phyloP scores from a whole-genome alignment of 2,329 filamentous ascomycete genomes.

The Epichloe elymi region DNA sequence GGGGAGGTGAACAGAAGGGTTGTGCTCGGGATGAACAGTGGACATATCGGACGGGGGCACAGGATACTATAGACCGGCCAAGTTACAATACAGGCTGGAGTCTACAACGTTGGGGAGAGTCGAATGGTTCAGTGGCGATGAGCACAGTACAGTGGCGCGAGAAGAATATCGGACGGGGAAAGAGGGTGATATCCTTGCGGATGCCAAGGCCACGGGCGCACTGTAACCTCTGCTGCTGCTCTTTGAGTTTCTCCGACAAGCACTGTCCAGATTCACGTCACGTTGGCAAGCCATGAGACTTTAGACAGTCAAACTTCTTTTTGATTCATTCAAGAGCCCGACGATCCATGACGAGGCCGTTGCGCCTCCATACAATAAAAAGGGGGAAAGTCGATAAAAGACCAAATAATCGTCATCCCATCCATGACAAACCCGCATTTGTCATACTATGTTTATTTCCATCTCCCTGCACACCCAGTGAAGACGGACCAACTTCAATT shows the following conservation, averaged over 20 bases:
- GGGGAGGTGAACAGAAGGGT: too few relatives aligned
- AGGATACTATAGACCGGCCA: too few relatives aligned
- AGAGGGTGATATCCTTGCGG: too few relatives aligned
- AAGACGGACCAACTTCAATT: slow-evolving; percentile 9
- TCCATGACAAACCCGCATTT: not conserved
- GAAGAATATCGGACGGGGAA: too few relatives aligned
- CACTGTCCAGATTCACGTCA: not conserved
- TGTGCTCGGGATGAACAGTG: too few relatives aligned
- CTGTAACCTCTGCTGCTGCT: not conserved
- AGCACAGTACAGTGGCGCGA: too few relatives aligned
- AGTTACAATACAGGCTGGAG: too few relatives aligned
- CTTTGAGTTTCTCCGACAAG: not conserved
- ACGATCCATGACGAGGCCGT: slow-evolving; percentile 21
- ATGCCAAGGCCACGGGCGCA: too few relatives aligned
- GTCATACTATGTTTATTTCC: not conserved
- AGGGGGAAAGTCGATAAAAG: not conserved
- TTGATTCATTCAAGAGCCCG: slow-evolving; percentile 22
- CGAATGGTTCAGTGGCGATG: too few relatives aligned
- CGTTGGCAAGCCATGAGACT: not conserved
- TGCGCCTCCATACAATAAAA: slow-evolving; percentile 17
- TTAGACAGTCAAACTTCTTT: slow-evolving; percentile 17
- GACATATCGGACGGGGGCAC: too few relatives aligned
- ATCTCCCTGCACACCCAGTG: slow-evolving; percentile 27
- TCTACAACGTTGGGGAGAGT: too few relatives aligned
- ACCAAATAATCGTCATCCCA: not conserved